Evolutionary conservation across 306 rosid genomes (phyloP), one percentile per base, ranked within the genome.

Genomic region (Vicia faba): DNA sequence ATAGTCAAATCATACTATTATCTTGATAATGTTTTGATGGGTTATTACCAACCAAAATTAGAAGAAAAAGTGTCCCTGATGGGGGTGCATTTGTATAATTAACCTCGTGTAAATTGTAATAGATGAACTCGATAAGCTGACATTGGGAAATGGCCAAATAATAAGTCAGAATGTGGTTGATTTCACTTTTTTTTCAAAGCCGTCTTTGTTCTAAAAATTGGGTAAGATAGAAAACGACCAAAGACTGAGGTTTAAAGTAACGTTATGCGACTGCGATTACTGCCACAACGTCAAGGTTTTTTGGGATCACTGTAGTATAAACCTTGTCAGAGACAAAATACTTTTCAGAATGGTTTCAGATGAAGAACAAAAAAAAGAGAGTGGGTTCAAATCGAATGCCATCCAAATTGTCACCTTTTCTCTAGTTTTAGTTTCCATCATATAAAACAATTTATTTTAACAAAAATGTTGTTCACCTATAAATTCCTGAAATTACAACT

Each of bases 1-100:
- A 70, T 41, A 70, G 15, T 11, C 77, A 68, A 44, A 68, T 14
- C 50, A 45, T 68, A 46, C 5, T 71, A 53, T 68, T 23, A 31
- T 16, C 33, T 38, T 31, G 44, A 50, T 58, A 39, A 49, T 33
- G 41, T 36, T 69, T 9, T 8, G 20, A 44, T 10, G 59, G 6
- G 50, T 5, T 12, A 13, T 36, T 29, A 59, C 9, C 54, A 19
- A 29, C 44, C 9, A 11, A 38, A 28, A 38, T 12, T 15, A 63
- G 11, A 3, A 53, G 38, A 31, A 7, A 38, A 38, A 62, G 11
- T 33, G 23, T 48, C 36, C 55, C 7, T 38, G 31, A 16, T 19
- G 25, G 59, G 25, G 31, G n/a, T 13, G 19, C 55, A 36, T 29
- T 26, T 39, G 20, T 41, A 39, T 29, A 9, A 36, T 28, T 45